Percentiles rank a stretch among this genome's conserved stretches.
These are phyloP conservation scores for Ceratocystis papillata DNA, from an alignment of 2,329 filamentous ascomycete genomes.

Conservation along the genomic window DNA sequence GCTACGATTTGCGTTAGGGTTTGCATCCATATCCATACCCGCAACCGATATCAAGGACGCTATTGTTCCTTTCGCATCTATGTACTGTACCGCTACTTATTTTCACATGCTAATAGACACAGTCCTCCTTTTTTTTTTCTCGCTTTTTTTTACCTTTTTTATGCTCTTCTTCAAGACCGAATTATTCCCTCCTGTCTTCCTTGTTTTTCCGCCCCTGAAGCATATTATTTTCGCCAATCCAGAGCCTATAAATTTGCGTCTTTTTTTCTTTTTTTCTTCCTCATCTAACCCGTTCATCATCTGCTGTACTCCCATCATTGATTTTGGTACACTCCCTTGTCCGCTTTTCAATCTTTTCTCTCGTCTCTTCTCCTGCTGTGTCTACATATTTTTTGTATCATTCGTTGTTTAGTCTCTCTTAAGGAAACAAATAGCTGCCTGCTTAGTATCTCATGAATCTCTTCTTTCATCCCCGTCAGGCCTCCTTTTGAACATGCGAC, in stretches of 20 bases:
- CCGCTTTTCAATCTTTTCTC: background rate
- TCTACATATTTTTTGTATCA: background rate
- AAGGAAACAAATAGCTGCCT: background rate
- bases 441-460: background rate
- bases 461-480: background rate
- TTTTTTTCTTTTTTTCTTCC: background rate
- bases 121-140: slow-evolving; percentile 1
- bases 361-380: background rate
- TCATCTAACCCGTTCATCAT: too few species aligned
- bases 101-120: too few species aligned
- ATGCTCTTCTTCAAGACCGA: background rate
- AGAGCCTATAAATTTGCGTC: background rate
- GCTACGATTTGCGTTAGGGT: too few species aligned
- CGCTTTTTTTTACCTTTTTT: background rate
- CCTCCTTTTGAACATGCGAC: slow-evolving; percentile 11
- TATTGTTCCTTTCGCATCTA: too few species aligned
- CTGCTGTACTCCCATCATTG: background rate
- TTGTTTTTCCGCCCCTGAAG: background rate
- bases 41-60: too few species aligned
- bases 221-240: background rate
- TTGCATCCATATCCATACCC: too few species aligned
- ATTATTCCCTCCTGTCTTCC: slow-evolving; percentile 8
- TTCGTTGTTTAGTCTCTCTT: too few species aligned
- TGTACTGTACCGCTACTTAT: too few species aligned
- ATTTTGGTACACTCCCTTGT: background rate